phyloP scores from a whole-genome alignment of 2,329 filamentous ascomycete genomes.

The Teratosphaeria viscida region DNA sequence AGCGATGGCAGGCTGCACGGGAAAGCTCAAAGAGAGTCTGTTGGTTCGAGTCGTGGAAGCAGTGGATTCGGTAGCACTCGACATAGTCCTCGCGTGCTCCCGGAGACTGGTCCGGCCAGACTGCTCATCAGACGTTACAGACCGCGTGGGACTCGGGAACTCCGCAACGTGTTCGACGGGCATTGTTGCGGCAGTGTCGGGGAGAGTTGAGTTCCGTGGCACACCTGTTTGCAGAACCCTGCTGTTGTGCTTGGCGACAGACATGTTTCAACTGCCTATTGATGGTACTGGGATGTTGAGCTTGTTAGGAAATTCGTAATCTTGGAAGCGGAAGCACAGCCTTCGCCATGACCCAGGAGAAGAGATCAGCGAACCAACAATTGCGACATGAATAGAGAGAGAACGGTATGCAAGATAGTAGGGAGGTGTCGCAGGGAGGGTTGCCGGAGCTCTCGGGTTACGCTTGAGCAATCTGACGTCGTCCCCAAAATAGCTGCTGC shows the following conservation, averaged over 20 bases:
- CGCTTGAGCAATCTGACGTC: neutral
- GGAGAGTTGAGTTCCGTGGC: constrained; percentile 2
- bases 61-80: constrained; percentile 13
- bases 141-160: constrained; percentile 7
- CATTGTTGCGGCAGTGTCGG: constrained; percentile 5
- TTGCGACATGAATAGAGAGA: neutral
- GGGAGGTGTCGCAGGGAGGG: neutral
- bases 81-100: constrained; percentile 20
- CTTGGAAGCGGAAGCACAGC: neutral
- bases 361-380: neutral
- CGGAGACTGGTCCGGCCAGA: constrained; percentile 13
- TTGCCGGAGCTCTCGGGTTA: neutral
- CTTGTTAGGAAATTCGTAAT: neutral
- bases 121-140: constrained; percentile 1
- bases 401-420: neutral
- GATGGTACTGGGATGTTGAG: neutral
- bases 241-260: neutral
- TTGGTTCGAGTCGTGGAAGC: constrained; percentile 22
- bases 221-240: constrained; percentile 7
- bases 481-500: neutral
- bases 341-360: neutral
- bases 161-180: constrained; percentile 7
- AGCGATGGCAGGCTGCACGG: constrained; percentile 28
- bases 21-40: constrained; percentile 40
- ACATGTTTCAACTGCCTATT: neutral